A percentile compares a stretch with the other conserved stretches of the same genome.
These are phyloP conservation scores for Cryptococcus jaspeensis DNA, from an alignment of 1,284 basidiomycete species.

Conservation along the genomic window DNA sequence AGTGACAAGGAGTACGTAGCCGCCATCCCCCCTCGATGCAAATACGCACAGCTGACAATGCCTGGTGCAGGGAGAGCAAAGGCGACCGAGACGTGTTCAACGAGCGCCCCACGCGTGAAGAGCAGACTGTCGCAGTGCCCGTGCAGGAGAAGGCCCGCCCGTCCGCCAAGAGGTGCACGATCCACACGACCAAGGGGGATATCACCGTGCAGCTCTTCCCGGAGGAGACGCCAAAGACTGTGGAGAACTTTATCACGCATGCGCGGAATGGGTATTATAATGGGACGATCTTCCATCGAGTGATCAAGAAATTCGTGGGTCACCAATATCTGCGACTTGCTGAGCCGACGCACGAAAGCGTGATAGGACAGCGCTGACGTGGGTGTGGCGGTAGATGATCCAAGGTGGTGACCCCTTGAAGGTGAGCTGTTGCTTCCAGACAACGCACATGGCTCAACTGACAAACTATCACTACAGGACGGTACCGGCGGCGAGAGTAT, in stretches of 20 bases:
- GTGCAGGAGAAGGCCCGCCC: slow-evolving; percentile 58
- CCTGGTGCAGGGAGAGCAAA: slow-evolving; percentile 67
- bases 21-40: background rate
- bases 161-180: slow-evolving; percentile 66
- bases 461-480: slow-evolving; percentile 57
- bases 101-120: slow-evolving; percentile 93
- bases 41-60: background rate
- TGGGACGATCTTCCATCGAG: slow-evolving; percentile 91
- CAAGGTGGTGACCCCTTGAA: slow-evolving; percentile 91
- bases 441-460: no score
- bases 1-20: slow-evolving; percentile 78
- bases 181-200: slow-evolving; percentile 95
- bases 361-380: no score
- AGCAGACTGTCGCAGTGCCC: slow-evolving; percentile 79
- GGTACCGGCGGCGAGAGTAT: slow-evolving; percentile 96
- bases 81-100: slow-evolving; percentile 97
- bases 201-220: slow-evolving; percentile 85
- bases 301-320: slow-evolving; percentile 88
- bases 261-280: slow-evolving; percentile 88
- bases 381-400: slow-evolving; percentile 64
- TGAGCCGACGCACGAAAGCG: no score
- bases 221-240: slow-evolving; percentile 85
- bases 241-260: slow-evolving; percentile 96
- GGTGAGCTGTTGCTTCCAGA: background rate
- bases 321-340: background rate